Conservation (phyloP, 2,329 filamentous ascomycete species). For the Colletotrichum nymphaeae region DNA sequence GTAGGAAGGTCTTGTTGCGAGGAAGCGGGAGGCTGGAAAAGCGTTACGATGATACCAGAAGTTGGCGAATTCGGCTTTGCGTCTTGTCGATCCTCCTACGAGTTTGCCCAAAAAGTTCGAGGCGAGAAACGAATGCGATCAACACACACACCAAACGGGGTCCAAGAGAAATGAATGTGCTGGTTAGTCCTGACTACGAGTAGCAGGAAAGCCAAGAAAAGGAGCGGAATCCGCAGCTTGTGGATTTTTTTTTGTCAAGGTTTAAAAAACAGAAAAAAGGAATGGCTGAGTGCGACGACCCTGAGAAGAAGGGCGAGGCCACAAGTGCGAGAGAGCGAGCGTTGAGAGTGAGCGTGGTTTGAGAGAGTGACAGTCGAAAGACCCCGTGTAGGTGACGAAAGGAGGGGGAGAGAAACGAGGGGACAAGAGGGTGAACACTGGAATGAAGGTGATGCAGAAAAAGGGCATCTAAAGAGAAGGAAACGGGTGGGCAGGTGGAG, state of each 20-base stretch:
- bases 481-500: conserved; percentile 22
- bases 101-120: conserved; percentile 5
- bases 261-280: conserved; percentile 10
- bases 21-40: not conserved
- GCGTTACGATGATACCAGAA: not conserved
- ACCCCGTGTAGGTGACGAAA: conserved; percentile 33
- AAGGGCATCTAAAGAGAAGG: conserved; percentile 17
- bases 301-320: conserved; percentile 2
- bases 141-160: conserved; percentile 34
- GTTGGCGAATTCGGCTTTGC: not conserved
- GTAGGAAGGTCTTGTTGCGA: not conserved
- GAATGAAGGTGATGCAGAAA: conserved; percentile 35
- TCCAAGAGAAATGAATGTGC: conserved; percentile 31
- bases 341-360: not conserved
- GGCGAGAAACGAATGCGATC: conserved; percentile 36
- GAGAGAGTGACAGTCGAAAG: conserved; percentile 30
- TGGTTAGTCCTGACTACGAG: conserved; percentile 1
- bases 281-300: conserved; percentile 32
- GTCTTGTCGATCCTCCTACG: conserved; percentile 9
- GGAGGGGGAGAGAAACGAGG: conserved; percentile 29
- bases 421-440: conserved; percentile 24
- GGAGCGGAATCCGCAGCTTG: conserved; percentile 23
- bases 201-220: conserved; percentile 29
- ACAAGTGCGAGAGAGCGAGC: conserved; percentile 13
- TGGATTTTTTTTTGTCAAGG: not conserved